Evolutionary conservation across 2,329 filamentous ascomycete genomes (phyloP).

Genomic region (Tolypocladium cylindrosporum): DNA sequence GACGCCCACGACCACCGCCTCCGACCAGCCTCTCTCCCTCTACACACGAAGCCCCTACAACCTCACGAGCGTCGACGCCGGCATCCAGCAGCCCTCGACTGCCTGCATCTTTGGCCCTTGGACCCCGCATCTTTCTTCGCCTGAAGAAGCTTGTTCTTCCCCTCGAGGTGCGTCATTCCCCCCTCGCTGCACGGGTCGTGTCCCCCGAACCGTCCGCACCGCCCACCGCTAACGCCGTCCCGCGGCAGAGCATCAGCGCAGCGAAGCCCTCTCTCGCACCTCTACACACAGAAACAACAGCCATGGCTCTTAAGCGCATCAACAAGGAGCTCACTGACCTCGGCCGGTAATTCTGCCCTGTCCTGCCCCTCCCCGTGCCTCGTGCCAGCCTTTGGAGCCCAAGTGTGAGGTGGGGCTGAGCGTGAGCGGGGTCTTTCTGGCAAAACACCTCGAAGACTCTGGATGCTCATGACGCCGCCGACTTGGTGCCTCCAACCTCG

Average conservation of each 20-base stretch:
- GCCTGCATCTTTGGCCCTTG: slow-evolving; percentile 3
- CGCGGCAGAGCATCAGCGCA: slow-evolving; percentile 14
- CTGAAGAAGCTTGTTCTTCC: slow-evolving; percentile 6
- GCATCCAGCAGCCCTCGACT: not conserved
- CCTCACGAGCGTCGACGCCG: not conserved
- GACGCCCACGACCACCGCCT: not conserved
- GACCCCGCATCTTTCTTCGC: slow-evolving; percentile 8
- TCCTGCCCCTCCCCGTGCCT: slow-evolving; percentile 5
- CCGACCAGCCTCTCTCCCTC: not conserved
- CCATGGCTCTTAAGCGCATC: slow-evolving; percentile 85
- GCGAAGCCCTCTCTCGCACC: slow-evolving; percentile 5
- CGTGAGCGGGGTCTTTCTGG: slow-evolving; percentile 23
- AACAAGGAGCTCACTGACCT: slow-evolving; percentile 90
- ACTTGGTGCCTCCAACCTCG: not conserved
- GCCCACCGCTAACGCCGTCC: slow-evolving; percentile 15
- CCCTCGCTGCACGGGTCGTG: slow-evolving; percentile 7
- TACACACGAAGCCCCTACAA: not conserved
- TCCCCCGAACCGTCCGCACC: slow-evolving; percentile 4
- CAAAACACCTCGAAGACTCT: slow-evolving; percentile 6
- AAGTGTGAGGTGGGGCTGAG: slow-evolving; percentile 26
- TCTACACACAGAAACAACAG: slow-evolving; percentile 23
- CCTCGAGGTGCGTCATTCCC: slow-evolving; percentile 17
- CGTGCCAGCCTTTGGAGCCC: slow-evolving; percentile 15
- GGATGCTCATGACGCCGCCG: slow-evolving; percentile 5
- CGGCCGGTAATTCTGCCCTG: slow-evolving; percentile 58